These are phyloP conservation scores for Berberis thunbergii DNA, from an alignment of 164 flowering plant species.

Conservation along the genomic window DNA sequence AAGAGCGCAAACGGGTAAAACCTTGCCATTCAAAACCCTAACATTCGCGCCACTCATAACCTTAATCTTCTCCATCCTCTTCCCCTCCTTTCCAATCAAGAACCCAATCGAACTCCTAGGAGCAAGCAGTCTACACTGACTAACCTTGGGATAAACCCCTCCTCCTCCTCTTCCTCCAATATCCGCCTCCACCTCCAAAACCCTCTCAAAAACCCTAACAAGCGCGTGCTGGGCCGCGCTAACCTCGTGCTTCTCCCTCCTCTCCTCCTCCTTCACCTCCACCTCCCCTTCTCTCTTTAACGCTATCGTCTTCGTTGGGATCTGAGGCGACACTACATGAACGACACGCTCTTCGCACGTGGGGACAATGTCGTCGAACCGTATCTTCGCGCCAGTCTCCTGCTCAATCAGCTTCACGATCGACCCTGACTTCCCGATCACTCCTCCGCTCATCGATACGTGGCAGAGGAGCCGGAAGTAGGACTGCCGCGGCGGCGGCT, in stretches of 20 bases:
- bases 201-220: constrained; percentile 61
- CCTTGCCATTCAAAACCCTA: constrained; percentile 40
- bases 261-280: not conserved
- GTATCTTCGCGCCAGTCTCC: constrained; percentile 55
- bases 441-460: constrained; percentile 51
- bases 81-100: constrained; percentile 82
- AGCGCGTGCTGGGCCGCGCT: constrained; percentile 62
- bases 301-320: constrained; percentile 13
- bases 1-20: constrained; percentile 42
- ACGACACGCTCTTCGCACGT: constrained; percentile 50
- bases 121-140: constrained; percentile 61
- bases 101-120: constrained; percentile 44
- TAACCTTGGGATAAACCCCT: constrained; percentile 6
- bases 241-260: constrained; percentile 9
- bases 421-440: constrained; percentile 76
- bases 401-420: constrained; percentile 53
- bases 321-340: constrained; percentile 24
- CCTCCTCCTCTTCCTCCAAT: constrained; percentile 12
- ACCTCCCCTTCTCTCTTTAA: not conserved
- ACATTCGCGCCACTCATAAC: constrained; percentile 53
- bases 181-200: constrained; percentile 61
- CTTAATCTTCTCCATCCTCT: constrained; percentile 56
- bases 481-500: constrained; percentile 31
- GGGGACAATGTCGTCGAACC: constrained; percentile 41
- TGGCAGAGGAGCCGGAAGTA: constrained; percentile 74